These are phyloP conservation scores for Suillus subaureus DNA, from an alignment of 768 basidiomycete species.

Conservation along the genomic window DNA sequence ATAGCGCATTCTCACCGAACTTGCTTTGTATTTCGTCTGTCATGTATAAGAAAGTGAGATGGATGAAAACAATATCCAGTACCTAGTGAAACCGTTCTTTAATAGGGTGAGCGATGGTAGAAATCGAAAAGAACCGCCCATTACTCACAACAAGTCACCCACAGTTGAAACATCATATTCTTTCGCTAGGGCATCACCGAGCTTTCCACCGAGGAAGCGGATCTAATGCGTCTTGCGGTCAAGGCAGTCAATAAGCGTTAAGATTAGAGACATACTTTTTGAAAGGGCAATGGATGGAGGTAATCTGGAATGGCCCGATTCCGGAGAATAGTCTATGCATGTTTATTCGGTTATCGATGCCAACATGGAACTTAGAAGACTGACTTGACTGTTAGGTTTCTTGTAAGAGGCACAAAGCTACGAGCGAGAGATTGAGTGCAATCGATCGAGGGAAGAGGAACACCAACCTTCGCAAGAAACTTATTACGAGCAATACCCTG, in stretches of 20 bases:
- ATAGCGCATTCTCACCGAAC: slow-evolving; percentile 81
- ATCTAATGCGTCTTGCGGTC: slow-evolving; percentile 54
- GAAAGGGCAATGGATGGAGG: slow-evolving; percentile 82
- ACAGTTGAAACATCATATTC: slow-evolving; percentile 91
- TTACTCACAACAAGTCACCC: slow-evolving; percentile 81
- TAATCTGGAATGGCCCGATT: slow-evolving; percentile 84
- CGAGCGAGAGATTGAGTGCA: slow-evolving; percentile 10
- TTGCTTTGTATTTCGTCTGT: slow-evolving; percentile 78
- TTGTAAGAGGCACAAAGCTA: slow-evolving; percentile 89
- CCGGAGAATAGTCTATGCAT: slow-evolving; percentile 74
- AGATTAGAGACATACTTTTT: slow-evolving; percentile 55
- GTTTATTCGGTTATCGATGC: slow-evolving; percentile 6
- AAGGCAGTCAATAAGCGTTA: neutral
- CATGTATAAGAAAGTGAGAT: slow-evolving; percentile 3
- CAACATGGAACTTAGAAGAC: slow-evolving; percentile 8
- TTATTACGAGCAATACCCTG: slow-evolving; percentile 93
- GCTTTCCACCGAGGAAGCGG: slow-evolving; percentile 91
- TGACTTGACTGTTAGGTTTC: slow-evolving; percentile 86
- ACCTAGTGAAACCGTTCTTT: slow-evolving; percentile 63
- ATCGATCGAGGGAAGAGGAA: neutral
- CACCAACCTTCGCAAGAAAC: slow-evolving; percentile 84
- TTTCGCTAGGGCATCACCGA: slow-evolving; percentile 83
- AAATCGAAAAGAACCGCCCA: neutral
- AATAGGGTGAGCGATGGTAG: neutral
- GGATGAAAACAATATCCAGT: slow-evolving; percentile 15